A percentile compares a stretch with the other conserved stretches of the same genome.
Evolutionary conservation across 345 rosid genomes (phyloP).

Genomic region (Populus euphratica): DNA sequence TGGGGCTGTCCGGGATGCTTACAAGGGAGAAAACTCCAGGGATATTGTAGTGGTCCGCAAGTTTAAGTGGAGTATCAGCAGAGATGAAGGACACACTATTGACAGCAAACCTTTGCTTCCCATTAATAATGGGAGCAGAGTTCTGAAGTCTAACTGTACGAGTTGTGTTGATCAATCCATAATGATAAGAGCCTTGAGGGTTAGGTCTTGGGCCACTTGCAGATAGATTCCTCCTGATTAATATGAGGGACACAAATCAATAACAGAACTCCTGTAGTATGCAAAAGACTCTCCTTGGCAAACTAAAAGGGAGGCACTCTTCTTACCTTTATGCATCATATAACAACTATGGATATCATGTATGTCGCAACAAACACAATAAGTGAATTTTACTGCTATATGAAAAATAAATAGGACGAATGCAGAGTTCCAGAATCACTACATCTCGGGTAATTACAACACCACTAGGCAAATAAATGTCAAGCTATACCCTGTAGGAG

Average conservation of each 20-base stretch:
- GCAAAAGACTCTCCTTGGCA: neutral
- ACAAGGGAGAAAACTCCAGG: conserved; percentile 31
- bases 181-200: conserved; percentile 37
- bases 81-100: conserved; percentile 27
- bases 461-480: neutral
- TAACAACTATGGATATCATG: neutral
- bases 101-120: conserved; percentile 32
- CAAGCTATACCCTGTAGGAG: neutral
- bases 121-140: conserved; percentile 29
- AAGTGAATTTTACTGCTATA: neutral
- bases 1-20: conserved; percentile 29
- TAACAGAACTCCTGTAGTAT: neutral
- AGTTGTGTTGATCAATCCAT: conserved; percentile 31
- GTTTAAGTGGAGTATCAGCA: conserved; percentile 28
- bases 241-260: neutral
- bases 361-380: neutral
- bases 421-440: neutral
- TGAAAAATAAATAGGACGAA: neutral
- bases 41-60: conserved; percentile 34
- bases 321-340: neutral
- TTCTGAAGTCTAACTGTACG: conserved; percentile 15
- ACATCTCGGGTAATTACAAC: neutral
- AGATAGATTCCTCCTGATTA: conserved; percentile 24
- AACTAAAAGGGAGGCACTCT: too few relatives aligned
- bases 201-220: conserved; percentile 38